phyloP scores from a whole-genome alignment of 73 alveolate species.

The Uronychia binucleata region DNA sequence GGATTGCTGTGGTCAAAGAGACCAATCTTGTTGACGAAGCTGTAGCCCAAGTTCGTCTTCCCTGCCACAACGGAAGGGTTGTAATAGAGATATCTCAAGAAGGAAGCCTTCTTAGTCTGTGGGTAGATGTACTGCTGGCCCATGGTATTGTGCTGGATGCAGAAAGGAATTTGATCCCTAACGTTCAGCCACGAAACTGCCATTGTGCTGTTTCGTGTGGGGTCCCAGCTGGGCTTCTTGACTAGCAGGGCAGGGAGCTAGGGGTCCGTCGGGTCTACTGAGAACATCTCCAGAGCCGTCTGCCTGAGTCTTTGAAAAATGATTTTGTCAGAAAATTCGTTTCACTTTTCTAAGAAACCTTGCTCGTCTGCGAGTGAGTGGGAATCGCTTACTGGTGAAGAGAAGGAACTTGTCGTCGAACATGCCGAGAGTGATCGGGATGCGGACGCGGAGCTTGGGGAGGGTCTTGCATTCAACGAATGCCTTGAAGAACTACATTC shows the following conservation, averaged over 20 bases:
- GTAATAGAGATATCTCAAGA: background rate
- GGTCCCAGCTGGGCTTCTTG: background rate
- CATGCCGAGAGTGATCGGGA: slow-evolving; percentile 40
- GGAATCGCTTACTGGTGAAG: background rate
- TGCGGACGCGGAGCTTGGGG: slow-evolving; percentile 28
- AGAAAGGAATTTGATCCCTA: background rate
- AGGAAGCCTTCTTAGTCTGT: background rate
- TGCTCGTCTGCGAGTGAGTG: background rate
- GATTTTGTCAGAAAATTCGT: background rate
- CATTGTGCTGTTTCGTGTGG: background rate
- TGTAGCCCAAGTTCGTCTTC: background rate
- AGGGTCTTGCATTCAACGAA: slow-evolving; percentile 38
- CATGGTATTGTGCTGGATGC: background rate
- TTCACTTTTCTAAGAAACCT: background rate
- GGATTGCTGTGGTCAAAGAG: too few species aligned
- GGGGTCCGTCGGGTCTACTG: background rate
- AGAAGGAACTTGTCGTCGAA: slow-evolving; percentile 13
- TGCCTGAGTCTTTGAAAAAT: background rate
- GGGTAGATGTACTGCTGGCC: background rate
- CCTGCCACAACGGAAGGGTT: background rate
- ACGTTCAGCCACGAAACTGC: background rate
- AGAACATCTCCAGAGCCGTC: background rate
- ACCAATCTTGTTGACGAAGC: background rate
- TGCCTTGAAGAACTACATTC: slow-evolving; percentile 32
- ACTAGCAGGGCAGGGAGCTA: background rate